Evolutionary conservation across 2,329 filamentous ascomycete genomes (phyloP).

Genomic region (Xylariaceae sp.): DNA sequence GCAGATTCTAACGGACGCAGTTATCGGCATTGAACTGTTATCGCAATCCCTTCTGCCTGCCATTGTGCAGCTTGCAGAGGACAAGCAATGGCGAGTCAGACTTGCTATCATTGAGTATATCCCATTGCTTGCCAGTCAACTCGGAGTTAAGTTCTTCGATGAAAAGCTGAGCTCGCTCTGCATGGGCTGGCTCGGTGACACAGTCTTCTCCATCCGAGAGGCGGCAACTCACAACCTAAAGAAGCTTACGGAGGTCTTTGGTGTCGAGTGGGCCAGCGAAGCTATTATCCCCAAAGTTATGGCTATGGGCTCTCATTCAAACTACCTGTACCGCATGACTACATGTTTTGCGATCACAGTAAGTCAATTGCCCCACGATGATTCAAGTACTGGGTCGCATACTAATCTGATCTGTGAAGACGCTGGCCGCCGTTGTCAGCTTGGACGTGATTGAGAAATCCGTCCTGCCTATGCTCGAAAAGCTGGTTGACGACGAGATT

Average conservation of each 20-base stretch:
- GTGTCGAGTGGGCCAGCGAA: slow-evolving; percentile 93
- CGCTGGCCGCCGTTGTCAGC: slow-evolving; percentile 85
- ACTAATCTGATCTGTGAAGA: slow-evolving; percentile 50
- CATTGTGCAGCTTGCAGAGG: slow-evolving; percentile 94
- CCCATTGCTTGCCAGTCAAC: slow-evolving; percentile 86
- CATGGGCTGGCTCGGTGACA: slow-evolving; percentile 98
- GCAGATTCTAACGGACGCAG: slow-evolving; percentile 41
- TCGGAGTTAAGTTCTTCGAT: slow-evolving; percentile 96
- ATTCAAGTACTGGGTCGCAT: background rate
- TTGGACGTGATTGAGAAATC: slow-evolving; percentile 88
- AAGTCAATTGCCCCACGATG: slow-evolving; percentile 38
- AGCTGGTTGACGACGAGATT: slow-evolving; percentile 88
- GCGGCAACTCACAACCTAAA: slow-evolving; percentile 96
- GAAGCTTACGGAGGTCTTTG: slow-evolving; percentile 98
- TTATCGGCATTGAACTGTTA: slow-evolving; percentile 95
- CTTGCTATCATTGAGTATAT: slow-evolving; percentile 99
- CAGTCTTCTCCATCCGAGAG: slow-evolving; percentile 96
- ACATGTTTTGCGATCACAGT: slow-evolving; percentile 99
- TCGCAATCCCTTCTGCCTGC: slow-evolving; percentile 95
- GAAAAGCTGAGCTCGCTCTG: slow-evolving; percentile 93
- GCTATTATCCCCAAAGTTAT: slow-evolving; percentile 98
- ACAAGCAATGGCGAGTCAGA: slow-evolving; percentile 98
- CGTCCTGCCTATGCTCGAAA: slow-evolving; percentile 92
- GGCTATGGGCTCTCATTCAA: slow-evolving; percentile 95
- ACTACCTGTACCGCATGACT: slow-evolving; percentile 99